Percentiles rank a stretch among this genome's conserved stretches.
These are phyloP conservation scores for Trametes sp. DNA, from an alignment of 1,284 basidiomycete species.

Conservation along the genomic window DNA sequence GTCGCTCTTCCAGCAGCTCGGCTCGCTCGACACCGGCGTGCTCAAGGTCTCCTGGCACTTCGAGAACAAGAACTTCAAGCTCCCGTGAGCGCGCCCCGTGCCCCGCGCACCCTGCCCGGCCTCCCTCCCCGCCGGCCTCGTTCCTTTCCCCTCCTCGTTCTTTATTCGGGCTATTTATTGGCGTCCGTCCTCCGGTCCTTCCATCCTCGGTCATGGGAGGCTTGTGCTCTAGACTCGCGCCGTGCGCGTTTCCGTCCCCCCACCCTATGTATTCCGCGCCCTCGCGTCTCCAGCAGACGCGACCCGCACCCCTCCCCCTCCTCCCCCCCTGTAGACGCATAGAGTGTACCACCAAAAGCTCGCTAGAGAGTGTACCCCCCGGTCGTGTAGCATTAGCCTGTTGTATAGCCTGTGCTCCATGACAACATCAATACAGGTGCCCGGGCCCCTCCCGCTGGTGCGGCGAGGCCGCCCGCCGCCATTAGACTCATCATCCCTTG, in stretches of 20 bases:
- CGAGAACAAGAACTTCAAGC: slow-evolving; percentile 35
- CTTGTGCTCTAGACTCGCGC: slow-evolving; percentile 23
- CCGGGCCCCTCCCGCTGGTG: slow-evolving; percentile 11
- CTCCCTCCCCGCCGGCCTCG: background rate
- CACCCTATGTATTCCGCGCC: slow-evolving; percentile 10
- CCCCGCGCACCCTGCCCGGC: background rate
- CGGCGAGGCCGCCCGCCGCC: background rate
- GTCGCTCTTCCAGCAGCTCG: slow-evolving; percentile 40
- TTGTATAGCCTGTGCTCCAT: slow-evolving; percentile 16
- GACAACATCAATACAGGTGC: slow-evolving; percentile 20
- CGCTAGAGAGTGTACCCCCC: slow-evolving; percentile 20
- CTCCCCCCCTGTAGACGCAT: slow-evolving; percentile 11
- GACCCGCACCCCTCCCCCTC: slow-evolving; percentile 6
- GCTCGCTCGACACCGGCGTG: slow-evolving; percentile 38
- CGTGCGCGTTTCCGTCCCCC: slow-evolving; percentile 15
- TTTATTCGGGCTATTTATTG: slow-evolving; percentile 31
- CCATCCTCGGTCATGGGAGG: slow-evolving; percentile 26
- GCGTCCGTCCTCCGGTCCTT: slow-evolving; percentile 20
- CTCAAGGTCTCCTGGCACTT: slow-evolving; percentile 40
- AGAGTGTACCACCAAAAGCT: slow-evolving; percentile 23
- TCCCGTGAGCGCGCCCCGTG: slow-evolving; percentile 23
- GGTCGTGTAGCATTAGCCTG: slow-evolving; percentile 28
- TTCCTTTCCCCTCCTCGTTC: slow-evolving; percentile 13
- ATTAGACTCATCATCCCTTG: background rate
- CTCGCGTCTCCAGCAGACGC: slow-evolving; percentile 26